Conservation (phyloP, 2,329 filamentous ascomycete genomes). For the Neonectria magnoliae region DNA sequence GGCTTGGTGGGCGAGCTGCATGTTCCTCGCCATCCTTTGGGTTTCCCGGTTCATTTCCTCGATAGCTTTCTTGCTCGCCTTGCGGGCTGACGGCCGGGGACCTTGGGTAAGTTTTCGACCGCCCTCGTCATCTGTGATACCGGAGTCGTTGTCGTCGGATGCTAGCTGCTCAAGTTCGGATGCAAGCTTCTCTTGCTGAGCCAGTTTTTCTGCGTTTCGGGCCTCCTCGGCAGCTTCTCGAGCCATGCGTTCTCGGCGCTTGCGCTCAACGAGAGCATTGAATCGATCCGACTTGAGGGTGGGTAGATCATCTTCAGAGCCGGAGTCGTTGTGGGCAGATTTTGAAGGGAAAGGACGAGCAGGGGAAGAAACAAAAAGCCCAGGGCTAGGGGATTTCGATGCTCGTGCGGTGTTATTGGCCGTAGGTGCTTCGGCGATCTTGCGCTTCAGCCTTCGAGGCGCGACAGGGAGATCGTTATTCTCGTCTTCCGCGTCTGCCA, state of each 20-base stretch:
- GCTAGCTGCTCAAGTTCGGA: constrained; percentile 49
- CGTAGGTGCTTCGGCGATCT: constrained; percentile 48
- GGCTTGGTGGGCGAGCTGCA: constrained; percentile 90
- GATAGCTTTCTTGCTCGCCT: constrained; percentile 92
- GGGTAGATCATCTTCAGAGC: constrained; percentile 60
- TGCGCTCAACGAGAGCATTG: constrained; percentile 76
- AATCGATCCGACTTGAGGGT: constrained; percentile 68
- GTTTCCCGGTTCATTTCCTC: constrained; percentile 97
- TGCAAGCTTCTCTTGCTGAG: constrained; percentile 48
- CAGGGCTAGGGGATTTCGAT: constrained; percentile 50
- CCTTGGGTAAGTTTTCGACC: constrained; percentile 75
- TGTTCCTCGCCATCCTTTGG: constrained; percentile 86
- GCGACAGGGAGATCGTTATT: constrained; percentile 54
- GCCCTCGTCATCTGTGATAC: constrained; percentile 69
- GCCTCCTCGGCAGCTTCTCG: constrained; percentile 69
- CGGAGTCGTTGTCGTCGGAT: constrained; percentile 54
- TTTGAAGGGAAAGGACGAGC: constrained; percentile 46
- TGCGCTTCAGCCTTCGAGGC: constrained; percentile 53
- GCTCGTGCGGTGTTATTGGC: constrained; percentile 31
- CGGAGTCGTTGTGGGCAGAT: constrained; percentile 47
- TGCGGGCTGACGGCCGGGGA: constrained; percentile 73
- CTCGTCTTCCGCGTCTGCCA: constrained; percentile 48
- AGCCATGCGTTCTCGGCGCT: constrained; percentile 75
- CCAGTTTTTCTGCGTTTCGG: constrained; percentile 56
- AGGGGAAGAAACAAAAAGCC: constrained; percentile 68